Percentiles rank a stretch among this genome's conserved stretches.
Conservation (phyloP, 108 stramenopile species). For the Chaetoceros tenuissimus region DNA sequence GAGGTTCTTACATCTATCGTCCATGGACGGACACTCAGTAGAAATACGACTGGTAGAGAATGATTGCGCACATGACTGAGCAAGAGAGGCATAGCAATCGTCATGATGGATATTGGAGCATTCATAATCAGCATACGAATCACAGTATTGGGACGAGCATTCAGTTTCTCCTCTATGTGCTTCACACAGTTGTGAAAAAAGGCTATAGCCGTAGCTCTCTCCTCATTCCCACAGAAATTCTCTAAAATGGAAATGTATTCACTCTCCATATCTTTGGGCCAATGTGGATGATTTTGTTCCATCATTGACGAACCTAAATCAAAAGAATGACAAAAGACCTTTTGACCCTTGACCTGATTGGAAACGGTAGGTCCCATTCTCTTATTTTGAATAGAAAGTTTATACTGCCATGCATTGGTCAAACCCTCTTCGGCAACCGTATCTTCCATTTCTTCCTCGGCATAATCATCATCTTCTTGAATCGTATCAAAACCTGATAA, state of each 20-base stretch:
- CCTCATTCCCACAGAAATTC: neutral
- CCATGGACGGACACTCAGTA: conserved; percentile 50
- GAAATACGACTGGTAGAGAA: conserved; percentile 52
- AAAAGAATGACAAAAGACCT: conserved; percentile 74
- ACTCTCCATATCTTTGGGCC: conserved; percentile 1
- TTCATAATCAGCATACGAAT: conserved; percentile 57
- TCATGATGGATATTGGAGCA: conserved; percentile 25
- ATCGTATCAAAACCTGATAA: conserved; percentile 9
- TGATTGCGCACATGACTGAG: conserved; percentile 53
- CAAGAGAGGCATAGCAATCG: conserved; percentile 54
- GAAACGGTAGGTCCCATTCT: conserved; percentile 28
- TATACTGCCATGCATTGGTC: conserved; percentile 80
- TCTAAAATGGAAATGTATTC: neutral
- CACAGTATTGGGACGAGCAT: conserved; percentile 21
- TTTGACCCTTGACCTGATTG: conserved; percentile 5
- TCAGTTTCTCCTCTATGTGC: conserved; percentile 18
- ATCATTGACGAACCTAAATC: conserved; percentile 54
- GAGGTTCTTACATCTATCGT: neutral
- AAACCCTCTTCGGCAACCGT: conserved; percentile 46
- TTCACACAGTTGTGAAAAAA: conserved; percentile 14
- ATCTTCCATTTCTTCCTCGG: conserved; percentile 13
- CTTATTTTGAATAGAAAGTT: conserved; percentile 60
- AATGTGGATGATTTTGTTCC: conserved; percentile 32
- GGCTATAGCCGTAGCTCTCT: neutral
- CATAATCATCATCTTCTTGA: conserved; percentile 20